Evolutionary conservation across 2,329 filamentous ascomycete species (phyloP), one percentile per base, ranked within the genome.

Genomic region (Exophiala spinifera): DNA sequence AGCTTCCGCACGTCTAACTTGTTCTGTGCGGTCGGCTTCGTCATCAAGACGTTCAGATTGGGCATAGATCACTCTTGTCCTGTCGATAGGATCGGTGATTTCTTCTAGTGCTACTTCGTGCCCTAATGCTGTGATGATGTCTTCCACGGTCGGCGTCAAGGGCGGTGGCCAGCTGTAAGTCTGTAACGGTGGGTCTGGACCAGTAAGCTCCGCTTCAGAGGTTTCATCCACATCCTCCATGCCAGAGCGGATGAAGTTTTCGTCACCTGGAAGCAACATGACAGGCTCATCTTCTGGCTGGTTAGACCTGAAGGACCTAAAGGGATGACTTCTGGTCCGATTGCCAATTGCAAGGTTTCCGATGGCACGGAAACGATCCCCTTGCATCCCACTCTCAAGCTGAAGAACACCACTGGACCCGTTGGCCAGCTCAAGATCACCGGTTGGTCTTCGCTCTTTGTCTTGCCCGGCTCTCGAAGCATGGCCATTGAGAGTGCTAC

Each of bases 401-500:
- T 77, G 80, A 40, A 89, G 74, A 3, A 83, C 79, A 1, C 80
- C 77, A 42, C 78, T 78, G 4, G 51, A 31, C 2, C 53, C 57
- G 6, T 80, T 82, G 56, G 87, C 81, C 1, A 78, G 72, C 39
- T 85, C 77, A 51, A 87, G 74, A 45, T 87, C 85, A 1, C 87
- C 87, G 57, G 85, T 81, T 3, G 73, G 69, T 47, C 81, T 79
- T 40, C 78, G 74, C n/a, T 77, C 74, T 67, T 91, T 91, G 52
- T 87, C 88, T 62, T 88, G 81, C 45, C 84, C 80, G 10, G 72
- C 77, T 51, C 81, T 77, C n/a, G 77, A 78, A 25, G 77, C 72
- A 53, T 89, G 84, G 13, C 81, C 83, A 0, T 77, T 71, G 2
- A 87, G 85, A 15, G 89, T 84, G 51, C 79, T 76, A 1, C 86